These are phyloP conservation scores for Rosa lucieae DNA, from an alignment of 306 rosid species.

Conservation along the genomic window DNA sequence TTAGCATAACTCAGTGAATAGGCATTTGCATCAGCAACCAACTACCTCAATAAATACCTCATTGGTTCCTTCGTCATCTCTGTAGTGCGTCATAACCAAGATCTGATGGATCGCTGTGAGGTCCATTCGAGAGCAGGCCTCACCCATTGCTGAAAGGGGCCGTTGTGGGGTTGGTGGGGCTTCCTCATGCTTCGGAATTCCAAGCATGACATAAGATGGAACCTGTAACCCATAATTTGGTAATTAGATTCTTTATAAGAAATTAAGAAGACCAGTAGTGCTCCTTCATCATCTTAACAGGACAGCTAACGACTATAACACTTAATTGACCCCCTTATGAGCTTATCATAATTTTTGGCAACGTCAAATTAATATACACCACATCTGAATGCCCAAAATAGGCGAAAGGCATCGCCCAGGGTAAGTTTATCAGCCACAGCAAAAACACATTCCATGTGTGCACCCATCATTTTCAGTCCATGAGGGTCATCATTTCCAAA, in stretches of 20 bases:
- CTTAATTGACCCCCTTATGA: neutral
- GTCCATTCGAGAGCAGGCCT: constrained; percentile 98
- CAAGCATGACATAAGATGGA: constrained; percentile 83
- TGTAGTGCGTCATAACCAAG: constrained; percentile 78
- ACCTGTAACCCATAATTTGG: constrained; percentile 50
- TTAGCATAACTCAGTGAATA: constrained; percentile 19
- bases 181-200: constrained; percentile 77
- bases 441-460: neutral
- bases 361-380: neutral
- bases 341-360: constrained; percentile 1
- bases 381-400: neutral
- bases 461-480: constrained; percentile 4
- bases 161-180: constrained; percentile 89
- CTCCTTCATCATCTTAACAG: constrained; percentile 19
- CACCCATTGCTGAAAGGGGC: constrained; percentile 96
- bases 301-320: neutral
- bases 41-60: constrained; percentile 89
- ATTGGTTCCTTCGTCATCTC: constrained; percentile 93
- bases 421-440: constrained; percentile 1
- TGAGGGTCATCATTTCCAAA: neutral
- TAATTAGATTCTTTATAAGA: constrained; percentile 14
- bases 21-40: constrained; percentile 15
- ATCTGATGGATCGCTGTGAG: constrained; percentile 99
- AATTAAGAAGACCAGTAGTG: neutral
- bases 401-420: neutral